Conservation (phyloP, 2,329 filamentous ascomycete genomes). For the Akanthomyces muscarius region DNA sequence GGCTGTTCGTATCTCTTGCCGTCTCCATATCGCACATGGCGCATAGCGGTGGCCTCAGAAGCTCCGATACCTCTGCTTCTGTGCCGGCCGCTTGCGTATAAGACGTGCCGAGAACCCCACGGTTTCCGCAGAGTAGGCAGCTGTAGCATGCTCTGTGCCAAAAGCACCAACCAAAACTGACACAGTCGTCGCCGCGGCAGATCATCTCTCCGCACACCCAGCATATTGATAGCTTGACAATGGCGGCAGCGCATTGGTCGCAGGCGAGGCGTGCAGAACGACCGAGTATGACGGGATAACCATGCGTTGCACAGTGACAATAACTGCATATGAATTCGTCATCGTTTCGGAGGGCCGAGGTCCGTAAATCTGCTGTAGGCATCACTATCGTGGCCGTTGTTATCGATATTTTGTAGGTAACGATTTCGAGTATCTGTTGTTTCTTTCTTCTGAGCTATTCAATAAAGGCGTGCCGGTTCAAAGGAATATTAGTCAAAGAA, state of each 20-base stretch:
- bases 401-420: slow-evolving; percentile 1
- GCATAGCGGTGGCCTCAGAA: slow-evolving; percentile 47
- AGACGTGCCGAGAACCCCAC: slow-evolving; percentile 26
- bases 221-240: slow-evolving; percentile 53
- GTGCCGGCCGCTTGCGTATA: slow-evolving; percentile 27
- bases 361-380: not conserved
- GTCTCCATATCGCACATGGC: slow-evolving; percentile 40
- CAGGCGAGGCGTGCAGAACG: slow-evolving; percentile 47
- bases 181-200: slow-evolving; percentile 49
- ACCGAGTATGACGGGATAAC: slow-evolving; percentile 40
- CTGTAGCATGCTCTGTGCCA: slow-evolving; percentile 56
- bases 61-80: slow-evolving; percentile 34
- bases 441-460: not conserved
- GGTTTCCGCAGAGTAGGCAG: slow-evolving; percentile 49
- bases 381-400: not conserved
- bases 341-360: not conserved
- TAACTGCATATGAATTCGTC: slow-evolving; percentile 52
- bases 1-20: slow-evolving; percentile 33
- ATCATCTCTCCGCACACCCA: slow-evolving; percentile 56
- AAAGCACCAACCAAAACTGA: slow-evolving; percentile 58
- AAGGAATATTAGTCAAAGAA: not conserved
- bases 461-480: not conserved
- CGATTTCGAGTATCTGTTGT: not conserved
- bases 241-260: slow-evolving; percentile 40
- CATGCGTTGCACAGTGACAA: slow-evolving; percentile 43